Conservation (phyloP, 352 stramenopile species). For the Phytophthora chlamydospora region DNA sequence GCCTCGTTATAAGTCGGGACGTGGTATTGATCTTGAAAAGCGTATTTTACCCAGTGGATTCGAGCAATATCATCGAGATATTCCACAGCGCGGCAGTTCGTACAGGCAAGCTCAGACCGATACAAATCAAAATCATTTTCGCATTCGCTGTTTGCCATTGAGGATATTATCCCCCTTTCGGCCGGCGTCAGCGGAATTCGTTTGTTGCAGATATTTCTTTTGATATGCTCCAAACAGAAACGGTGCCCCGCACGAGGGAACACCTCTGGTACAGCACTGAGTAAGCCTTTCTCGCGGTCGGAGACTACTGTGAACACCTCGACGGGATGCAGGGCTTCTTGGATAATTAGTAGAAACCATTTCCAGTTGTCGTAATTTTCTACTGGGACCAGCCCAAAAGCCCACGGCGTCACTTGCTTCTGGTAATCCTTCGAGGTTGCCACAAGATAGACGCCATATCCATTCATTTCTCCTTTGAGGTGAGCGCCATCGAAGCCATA, state of each 20-base stretch:
- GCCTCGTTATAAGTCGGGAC: conserved; percentile 7
- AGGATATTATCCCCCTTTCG: too few species aligned
- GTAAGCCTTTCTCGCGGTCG: conserved; percentile 1
- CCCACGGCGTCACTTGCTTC: conserved; percentile 30
- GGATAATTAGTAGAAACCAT: conserved; percentile 19
- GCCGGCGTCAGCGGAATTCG: not conserved
- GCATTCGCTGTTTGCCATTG: conserved; percentile 8
- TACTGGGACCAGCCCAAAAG: conserved; percentile 16
- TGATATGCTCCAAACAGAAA: conserved; percentile 13
- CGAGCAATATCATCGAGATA: conserved; percentile 1
- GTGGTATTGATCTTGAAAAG: not conserved
- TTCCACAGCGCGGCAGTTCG: not conserved
- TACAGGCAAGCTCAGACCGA: not conserved
- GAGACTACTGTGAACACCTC: conserved; percentile 7
- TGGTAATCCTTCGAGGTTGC: conserved; percentile 35
- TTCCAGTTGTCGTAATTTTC: conserved; percentile 37
- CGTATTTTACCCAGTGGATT: conserved; percentile 2
- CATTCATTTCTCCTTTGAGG: conserved; percentile 34
- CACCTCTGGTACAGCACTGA: not conserved
- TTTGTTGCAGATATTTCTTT: not conserved
- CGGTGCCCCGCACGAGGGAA: conserved; percentile 9
- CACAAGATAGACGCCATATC: conserved; percentile 22
- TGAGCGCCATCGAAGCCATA: conserved; percentile 26
- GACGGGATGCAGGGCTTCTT: not conserved
- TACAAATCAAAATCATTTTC: conserved; percentile 16